Evolutionary conservation across 495 filamentous ascomycete species (phyloP).

Genomic region (Echria macrotheca): DNA sequence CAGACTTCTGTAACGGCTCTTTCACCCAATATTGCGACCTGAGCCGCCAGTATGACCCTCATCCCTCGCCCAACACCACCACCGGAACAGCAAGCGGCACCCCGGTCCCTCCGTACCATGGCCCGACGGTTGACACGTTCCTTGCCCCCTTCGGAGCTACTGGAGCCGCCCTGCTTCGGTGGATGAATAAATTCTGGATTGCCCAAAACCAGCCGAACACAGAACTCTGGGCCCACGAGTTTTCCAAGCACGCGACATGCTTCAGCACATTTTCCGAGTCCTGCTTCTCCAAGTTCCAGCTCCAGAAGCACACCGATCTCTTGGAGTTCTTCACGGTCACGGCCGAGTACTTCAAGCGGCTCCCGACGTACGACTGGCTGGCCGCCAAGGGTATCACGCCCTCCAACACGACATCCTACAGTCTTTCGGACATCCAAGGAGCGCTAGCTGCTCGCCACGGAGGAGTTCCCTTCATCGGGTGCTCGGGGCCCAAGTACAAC

Average conservation of each 20-base stretch:
- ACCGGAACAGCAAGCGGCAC: slow-evolving; percentile 36
- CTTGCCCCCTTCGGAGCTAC: slow-evolving; percentile 38
- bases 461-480: slow-evolving; percentile 42
- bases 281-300: slow-evolving; percentile 45
- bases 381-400: slow-evolving; percentile 29
- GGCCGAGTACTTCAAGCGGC: slow-evolving; percentile 33
- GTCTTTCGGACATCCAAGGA: slow-evolving; percentile 33
- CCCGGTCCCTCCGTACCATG: slow-evolving; percentile 40
- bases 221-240: slow-evolving; percentile 52
- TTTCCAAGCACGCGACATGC: slow-evolving; percentile 53
- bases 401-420: slow-evolving; percentile 35
- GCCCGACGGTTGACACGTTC: slow-evolving; percentile 40
- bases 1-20: slow-evolving; percentile 43
- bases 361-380: slow-evolving; percentile 43
- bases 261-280: slow-evolving; percentile 45
- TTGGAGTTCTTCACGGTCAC: slow-evolving; percentile 42
- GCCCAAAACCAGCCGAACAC: slow-evolving; percentile 36
- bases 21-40: slow-evolving; percentile 54
- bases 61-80: slow-evolving; percentile 48
- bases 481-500: slow-evolving; percentile 43
- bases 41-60: slow-evolving; percentile 47
- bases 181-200: slow-evolving; percentile 50
- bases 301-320: slow-evolving; percentile 37
- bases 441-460: slow-evolving; percentile 35
- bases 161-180: slow-evolving; percentile 37